Evolutionary conservation across 805 yeast genomes (phyloP).

Genomic region (Zygotorulaspora danielsina): DNA sequence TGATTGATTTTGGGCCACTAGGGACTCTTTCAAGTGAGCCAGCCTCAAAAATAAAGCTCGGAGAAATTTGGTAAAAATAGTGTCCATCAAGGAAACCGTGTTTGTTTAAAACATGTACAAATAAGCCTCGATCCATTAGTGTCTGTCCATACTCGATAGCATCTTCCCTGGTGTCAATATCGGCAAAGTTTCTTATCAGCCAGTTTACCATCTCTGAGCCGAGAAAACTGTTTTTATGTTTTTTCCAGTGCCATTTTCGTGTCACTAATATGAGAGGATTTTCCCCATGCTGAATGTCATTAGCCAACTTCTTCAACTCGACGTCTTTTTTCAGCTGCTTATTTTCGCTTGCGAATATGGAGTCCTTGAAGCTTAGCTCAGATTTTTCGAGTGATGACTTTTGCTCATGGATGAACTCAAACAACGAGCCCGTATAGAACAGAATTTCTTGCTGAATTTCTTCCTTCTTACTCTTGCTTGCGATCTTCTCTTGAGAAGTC

Average conservation of each 20-base stretch:
- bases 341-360: constrained; percentile 32
- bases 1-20: constrained; percentile 7
- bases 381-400: constrained; percentile 40
- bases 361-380: constrained; percentile 36
- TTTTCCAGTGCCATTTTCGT: constrained; percentile 86
- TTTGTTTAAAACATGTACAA: constrained; percentile 76
- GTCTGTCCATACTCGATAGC: constrained; percentile 77
- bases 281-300: constrained; percentile 56
- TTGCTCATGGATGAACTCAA: constrained; percentile 55
- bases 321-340: constrained; percentile 46
- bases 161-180: constrained; percentile 74
- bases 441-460: constrained; percentile 68
- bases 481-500: constrained; percentile 40
- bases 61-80: constrained; percentile 72
- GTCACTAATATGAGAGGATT: constrained; percentile 67
- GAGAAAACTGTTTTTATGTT: constrained; percentile 70
- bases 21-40: constrained; percentile 12
- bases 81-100: constrained; percentile 91
- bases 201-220: constrained; percentile 86
- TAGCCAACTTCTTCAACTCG: constrained; percentile 50
- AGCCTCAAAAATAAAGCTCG: constrained; percentile 44
- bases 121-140: constrained; percentile 65
- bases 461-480: constrained; percentile 35
- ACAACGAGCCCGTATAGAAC: constrained; percentile 84
- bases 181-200: constrained; percentile 74